phyloP scores from a whole-genome alignment of 2,329 filamentous ascomycete species.

The Colletotrichum navitas region DNA sequence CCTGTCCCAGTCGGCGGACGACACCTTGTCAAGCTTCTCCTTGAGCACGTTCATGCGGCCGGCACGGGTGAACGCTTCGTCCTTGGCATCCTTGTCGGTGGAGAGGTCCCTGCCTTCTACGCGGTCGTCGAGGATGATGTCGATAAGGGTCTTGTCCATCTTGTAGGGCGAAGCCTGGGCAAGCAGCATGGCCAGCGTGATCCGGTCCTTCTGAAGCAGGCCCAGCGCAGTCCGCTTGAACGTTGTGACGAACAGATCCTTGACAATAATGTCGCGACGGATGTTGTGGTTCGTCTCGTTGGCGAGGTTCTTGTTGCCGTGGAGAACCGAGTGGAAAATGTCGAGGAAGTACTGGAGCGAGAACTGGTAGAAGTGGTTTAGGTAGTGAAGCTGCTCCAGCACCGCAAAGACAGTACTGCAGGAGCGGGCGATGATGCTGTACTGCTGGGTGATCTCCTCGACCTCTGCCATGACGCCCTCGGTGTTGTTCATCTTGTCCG shows the following conservation, averaged over 20 bases:
- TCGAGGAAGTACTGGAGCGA: constrained; percentile 98
- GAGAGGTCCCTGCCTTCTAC: constrained; percentile 84
- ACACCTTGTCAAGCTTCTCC: constrained; percentile 73
- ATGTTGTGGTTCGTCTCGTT: constrained; percentile 79
- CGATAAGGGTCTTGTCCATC: constrained; percentile 92
- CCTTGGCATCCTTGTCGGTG: constrained; percentile 71
- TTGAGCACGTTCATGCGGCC: constrained; percentile 80
- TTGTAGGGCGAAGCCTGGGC: constrained; percentile 96
- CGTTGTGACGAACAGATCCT: constrained; percentile 89
- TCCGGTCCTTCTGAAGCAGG: constrained; percentile 91
- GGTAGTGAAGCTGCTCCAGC: constrained; percentile 94
- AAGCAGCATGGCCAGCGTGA: constrained; percentile 94
- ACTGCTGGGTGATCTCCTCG: constrained; percentile 93
- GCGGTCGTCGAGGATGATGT: constrained; percentile 84
- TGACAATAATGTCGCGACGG: constrained; percentile 90
- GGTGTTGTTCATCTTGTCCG: constrained; percentile 94
- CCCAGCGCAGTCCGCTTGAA: constrained; percentile 96
- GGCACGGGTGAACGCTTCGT: constrained; percentile 77
- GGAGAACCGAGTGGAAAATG: constrained; percentile 94
- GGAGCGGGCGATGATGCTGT: constrained; percentile 91
- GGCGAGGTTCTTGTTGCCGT: constrained; percentile 79
- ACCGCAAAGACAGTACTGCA: constrained; percentile 98
- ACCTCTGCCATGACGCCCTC: constrained; percentile 99
- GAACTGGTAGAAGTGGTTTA: constrained; percentile 99
- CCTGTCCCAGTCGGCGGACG: constrained; percentile 77